Evolutionary conservation across 2,329 filamentous ascomycete species (phyloP), one percentile per base, ranked within the genome.

Genomic region (Thelonectria olida): DNA sequence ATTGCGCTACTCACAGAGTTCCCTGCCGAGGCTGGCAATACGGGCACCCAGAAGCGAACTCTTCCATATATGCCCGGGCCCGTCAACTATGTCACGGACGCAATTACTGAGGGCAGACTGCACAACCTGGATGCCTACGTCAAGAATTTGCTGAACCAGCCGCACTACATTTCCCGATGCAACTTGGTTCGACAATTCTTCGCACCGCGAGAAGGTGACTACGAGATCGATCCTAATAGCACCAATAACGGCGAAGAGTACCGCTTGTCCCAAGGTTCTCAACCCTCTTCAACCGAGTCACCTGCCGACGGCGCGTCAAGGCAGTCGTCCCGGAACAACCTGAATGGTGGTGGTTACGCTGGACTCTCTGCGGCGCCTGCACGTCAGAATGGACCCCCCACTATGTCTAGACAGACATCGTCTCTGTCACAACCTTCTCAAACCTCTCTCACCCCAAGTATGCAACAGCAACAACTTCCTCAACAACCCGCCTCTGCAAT

Each of bases 51-150:
- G 73, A 90, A 91, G 73, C 90, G 96, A 57, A 93, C 91, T 8
- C 80, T 99, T 12, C 96, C 96, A 2, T 98, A 97, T 76, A 99
- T 99, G 96, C 96, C 96, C 9, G 96, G 96, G 6, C 96, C 96
- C 3, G 95, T 99, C 63, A 97, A 94, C 67, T 97, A 97, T 78
- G 95, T 98, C 57, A 99, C 95, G n/a, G 95, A 98, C 74, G 92
- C 92, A 34, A 97, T 99, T 71, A 97, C 94, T 17, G 94, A 97
- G 73, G 94, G 93, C 25, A 89, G 96, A 67, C 88, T 96, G 61
- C 92, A 96, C 75, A 97, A 97, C 74, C 82, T 99, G 38, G 94
- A 99, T 73, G 92, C 95, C 52, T 99, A 99, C 72, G 93, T 99
- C 69, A 96, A 96, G 79, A 95, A 96, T 71, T 84, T 99, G 20